phyloP scores from a whole-genome alignment of 352 stramenopile genomes.

The Pythium periplocum region DNA sequence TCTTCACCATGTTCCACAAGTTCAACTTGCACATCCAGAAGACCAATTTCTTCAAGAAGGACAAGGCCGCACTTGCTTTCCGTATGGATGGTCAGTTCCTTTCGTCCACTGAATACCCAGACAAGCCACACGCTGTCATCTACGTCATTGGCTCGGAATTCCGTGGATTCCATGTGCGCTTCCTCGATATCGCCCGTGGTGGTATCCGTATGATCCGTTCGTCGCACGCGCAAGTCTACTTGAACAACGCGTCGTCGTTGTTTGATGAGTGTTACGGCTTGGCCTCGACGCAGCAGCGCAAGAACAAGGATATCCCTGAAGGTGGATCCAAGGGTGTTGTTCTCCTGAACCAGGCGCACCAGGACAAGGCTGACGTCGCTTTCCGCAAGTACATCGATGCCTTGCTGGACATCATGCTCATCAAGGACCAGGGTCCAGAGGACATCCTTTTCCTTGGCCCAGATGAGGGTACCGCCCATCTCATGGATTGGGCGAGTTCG shows the following conservation, averaged over 20 bases:
- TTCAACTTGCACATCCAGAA: conserved; percentile 82
- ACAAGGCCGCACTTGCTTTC: conserved; percentile 74
- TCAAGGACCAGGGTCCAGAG: conserved; percentile 91
- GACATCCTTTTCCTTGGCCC: conserved; percentile 97
- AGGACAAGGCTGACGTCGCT: conserved; percentile 78
- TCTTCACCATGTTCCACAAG: conserved; percentile 79
- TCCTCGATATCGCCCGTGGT: conserved; percentile 95
- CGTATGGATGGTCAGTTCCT: conserved; percentile 74
- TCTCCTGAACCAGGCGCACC: conserved; percentile 91
- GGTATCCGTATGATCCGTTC: conserved; percentile 92
- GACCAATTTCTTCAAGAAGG: conserved; percentile 83
- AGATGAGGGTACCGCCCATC: conserved; percentile 97
- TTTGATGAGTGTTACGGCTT: conserved; percentile 97
- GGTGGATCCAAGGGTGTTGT: conserved; percentile 96
- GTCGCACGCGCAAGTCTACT: conserved; percentile 85
- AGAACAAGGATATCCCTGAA: conserved; percentile 99
- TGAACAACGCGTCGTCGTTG: conserved; percentile 87
- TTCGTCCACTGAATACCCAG: conserved; percentile 63
- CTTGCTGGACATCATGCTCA: conserved; percentile 95
- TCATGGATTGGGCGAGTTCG: conserved; percentile 95
- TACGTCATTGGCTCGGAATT: conserved; percentile 95
- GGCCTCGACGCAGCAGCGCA: conserved; percentile 96
- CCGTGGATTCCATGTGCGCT: conserved; percentile 97
- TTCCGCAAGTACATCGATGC: conserved; percentile 97
- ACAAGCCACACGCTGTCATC: conserved; percentile 93